Conservation (phyloP, 352 stramenopile species). For the Hyaloperonospora arabidopsidis region DNA sequence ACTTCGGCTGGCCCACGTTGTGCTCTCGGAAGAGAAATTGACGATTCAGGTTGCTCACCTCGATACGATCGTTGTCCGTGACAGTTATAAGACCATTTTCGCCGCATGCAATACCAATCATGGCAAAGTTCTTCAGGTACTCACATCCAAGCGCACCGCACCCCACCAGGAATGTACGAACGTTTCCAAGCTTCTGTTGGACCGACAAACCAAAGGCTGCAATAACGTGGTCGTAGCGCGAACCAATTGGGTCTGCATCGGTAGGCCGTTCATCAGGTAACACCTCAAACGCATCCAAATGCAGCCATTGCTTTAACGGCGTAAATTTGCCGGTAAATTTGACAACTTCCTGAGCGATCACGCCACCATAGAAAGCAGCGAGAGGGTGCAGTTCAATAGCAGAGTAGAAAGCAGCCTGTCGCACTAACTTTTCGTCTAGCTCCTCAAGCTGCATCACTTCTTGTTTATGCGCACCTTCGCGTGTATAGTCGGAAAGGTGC, state of each 20-base stretch:
- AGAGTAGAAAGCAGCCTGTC: conserved; percentile 48
- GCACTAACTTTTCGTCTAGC: conserved; percentile 59
- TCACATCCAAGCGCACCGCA: conserved; percentile 78
- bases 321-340: conserved; percentile 86
- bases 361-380: conserved; percentile 72
- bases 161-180: conserved; percentile 76
- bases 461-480: conserved; percentile 30
- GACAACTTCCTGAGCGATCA: conserved; percentile 81
- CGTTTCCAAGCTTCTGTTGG: conserved; percentile 52
- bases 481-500: conserved; percentile 57
- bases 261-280: conserved; percentile 52
- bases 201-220: conserved; percentile 62
- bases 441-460: conserved; percentile 60
- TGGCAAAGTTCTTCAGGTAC: conserved; percentile 84
- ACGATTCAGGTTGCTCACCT: conserved; percentile 84
- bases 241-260: conserved; percentile 48
- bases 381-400: conserved; percentile 72
- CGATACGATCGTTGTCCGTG: conserved; percentile 83
- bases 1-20: conserved; percentile 82
- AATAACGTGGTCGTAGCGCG: conserved; percentile 79
- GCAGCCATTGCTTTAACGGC: conserved; percentile 77
- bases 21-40: conserved; percentile 83
- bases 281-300: conserved; percentile 78
- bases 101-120: conserved; percentile 70
- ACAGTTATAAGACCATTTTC: conserved; percentile 74